Base-by-base conservation (phyloP, 495 filamentous ascomycete species). In the Tuber indicum region DNA sequence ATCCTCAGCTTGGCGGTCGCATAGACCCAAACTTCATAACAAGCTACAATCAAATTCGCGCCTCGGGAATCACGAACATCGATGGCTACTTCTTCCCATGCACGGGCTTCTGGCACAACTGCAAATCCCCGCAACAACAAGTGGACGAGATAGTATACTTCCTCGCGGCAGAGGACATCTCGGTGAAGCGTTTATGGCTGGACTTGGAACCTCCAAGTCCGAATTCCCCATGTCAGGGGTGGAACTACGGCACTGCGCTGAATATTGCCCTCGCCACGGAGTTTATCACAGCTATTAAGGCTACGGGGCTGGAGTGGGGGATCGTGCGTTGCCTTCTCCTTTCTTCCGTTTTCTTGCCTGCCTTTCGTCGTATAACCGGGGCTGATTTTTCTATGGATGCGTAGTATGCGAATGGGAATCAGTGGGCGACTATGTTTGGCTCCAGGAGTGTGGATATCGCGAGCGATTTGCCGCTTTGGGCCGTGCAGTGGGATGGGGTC, bases 381-480 rank as follows among this genome's bases (percentile, higher is more conserved):
- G 19, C 45, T 78, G 5, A 72, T 46, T 23, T 44, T 21, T 75
- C 17, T 41, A 26, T 66, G 58, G 26, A 14, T 16, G 26, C 3
- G 12, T 47, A 73, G 76, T 78, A 78, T 43, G 76, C 75, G 16
- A 78, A 78, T 49, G 76, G 81, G 39, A 84, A 83, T 41, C 81
- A 83, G 73, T 84, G 82, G 82, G 66, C 83, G 0, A 47, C 73
- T 16, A 83, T 84, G 82, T 84, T 84, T 47, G 76, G 78, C 17
- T 82, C 81, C 0, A 58, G 80, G 21, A 49, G 49, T 16, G 76
- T 79, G 23, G 72, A 84, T 47, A 83, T 84, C 73, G 82, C 81
- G 16, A 79, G 77, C 41, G 74, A 83, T 71, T 69, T 84, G 8
- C 82, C 83, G 39, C 81, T 84, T 42, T 84, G 81, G 83, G 78